Conservation (phyloP, 805 yeast species). For the Ogataea dorogensis region DNA sequence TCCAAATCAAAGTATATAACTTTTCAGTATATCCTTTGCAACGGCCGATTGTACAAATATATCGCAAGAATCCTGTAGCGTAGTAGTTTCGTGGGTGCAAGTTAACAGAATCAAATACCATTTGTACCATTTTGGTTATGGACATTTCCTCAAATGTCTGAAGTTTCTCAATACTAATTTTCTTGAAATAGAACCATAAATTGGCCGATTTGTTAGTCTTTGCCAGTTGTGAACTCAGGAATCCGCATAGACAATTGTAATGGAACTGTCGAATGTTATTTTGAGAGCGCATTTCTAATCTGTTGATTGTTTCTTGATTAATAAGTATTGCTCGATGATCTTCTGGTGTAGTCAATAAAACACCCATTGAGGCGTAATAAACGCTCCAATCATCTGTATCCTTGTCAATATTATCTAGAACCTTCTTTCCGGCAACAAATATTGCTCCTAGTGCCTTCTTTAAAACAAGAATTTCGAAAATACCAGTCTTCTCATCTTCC, state of each 20-base stretch:
- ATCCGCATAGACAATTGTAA: slow-evolving; percentile 11
- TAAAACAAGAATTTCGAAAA: slow-evolving; percentile 18
- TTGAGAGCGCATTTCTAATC: not conserved
- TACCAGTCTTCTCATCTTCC: slow-evolving; percentile 6
- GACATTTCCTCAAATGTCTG: not conserved
- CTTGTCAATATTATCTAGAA: slow-evolving; percentile 5
- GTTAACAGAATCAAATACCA: slow-evolving; percentile 35
- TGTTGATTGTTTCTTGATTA: slow-evolving; percentile 9
- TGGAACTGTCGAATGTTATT: not conserved
- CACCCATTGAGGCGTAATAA: slow-evolving; percentile 23
- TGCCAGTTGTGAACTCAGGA: slow-evolving; percentile 27
- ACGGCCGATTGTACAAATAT: slow-evolving; percentile 14
- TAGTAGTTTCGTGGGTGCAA: slow-evolving; percentile 49
- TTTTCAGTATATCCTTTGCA: not conserved
- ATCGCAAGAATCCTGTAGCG: slow-evolving; percentile 41
- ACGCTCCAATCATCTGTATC: not conserved
- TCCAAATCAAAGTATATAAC: slow-evolving; percentile 3
- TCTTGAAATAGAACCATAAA: slow-evolving; percentile 32
- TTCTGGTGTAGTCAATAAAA: slow-evolving; percentile 30
- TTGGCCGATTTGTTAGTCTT: slow-evolving; percentile 36
- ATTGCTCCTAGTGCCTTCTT: slow-evolving; percentile 14
- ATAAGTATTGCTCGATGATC: slow-evolving; percentile 25
- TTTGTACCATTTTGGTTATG: slow-evolving; percentile 6
- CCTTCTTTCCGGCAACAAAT: slow-evolving; percentile 21
- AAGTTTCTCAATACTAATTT: slow-evolving; percentile 3